Evolutionary conservation across 805 yeast species (phyloP).

Genomic region (Wickerhamomyces alni): DNA sequence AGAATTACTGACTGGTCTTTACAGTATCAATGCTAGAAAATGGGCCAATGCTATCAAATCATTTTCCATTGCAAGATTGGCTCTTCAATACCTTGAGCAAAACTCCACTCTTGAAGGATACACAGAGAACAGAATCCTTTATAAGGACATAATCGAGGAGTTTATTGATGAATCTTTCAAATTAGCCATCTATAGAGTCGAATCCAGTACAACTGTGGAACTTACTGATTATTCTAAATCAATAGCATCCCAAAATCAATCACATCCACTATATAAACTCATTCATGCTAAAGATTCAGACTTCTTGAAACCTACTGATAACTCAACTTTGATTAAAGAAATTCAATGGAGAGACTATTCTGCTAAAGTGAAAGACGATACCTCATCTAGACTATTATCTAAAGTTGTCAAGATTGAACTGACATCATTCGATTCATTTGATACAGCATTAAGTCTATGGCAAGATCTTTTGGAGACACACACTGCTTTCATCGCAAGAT

Average conservation of each 20-base stretch:
- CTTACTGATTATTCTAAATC: conserved; percentile 43
- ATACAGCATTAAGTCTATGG: conserved; percentile 57
- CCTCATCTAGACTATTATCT: conserved; percentile 56
- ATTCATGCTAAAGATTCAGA: conserved; percentile 29
- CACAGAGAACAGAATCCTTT: conserved; percentile 27
- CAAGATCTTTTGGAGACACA: conserved; percentile 62
- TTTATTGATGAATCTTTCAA: conserved; percentile 62
- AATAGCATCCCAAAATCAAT: conserved; percentile 27
- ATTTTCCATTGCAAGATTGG: conserved; percentile 56
- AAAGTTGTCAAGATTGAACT: conserved; percentile 30
- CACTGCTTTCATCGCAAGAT: conserved; percentile 44
- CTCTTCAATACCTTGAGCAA: conserved; percentile 46
- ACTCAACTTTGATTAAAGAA: conserved; percentile 34
- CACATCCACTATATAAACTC: conserved; percentile 32
- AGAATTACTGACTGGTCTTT: conserved; percentile 48
- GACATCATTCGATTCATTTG: conserved; percentile 41
- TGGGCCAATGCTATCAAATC: conserved; percentile 50
- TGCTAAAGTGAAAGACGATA: conserved; percentile 65
- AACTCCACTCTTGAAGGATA: conserved; percentile 19
- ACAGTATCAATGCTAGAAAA: conserved; percentile 44
- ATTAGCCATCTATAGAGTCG: conserved; percentile 42
- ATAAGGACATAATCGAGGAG: conserved; percentile 50
- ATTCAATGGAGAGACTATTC: conserved; percentile 54
- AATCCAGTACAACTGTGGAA: conserved; percentile 34
- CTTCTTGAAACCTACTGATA: conserved; percentile 16